Evolutionary conservation across 352 stramenopile genomes (phyloP).

Genomic region (Globisporangium lucens): DNA sequence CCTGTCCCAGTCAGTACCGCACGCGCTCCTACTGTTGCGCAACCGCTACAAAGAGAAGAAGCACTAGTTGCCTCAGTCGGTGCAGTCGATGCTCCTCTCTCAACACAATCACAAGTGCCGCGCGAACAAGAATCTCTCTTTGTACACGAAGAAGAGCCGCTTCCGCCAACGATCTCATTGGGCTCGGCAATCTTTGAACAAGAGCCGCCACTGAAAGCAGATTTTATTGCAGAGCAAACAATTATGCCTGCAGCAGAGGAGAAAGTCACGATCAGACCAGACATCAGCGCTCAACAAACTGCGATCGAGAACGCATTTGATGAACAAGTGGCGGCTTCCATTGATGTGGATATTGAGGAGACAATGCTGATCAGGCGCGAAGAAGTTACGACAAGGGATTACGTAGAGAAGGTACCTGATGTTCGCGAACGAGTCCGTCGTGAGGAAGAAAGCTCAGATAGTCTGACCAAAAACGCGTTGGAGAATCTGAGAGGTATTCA

Average conservation of each 20-base stretch:
- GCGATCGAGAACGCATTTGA: not conserved
- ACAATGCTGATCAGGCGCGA: constrained; percentile 17
- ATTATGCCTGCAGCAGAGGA: not conserved
- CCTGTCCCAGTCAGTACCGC: constrained; percentile 1
- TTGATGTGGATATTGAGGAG: constrained; percentile 16
- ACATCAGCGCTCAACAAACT: not conserved
- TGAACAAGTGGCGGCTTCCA: not conserved
- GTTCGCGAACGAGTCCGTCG: not conserved
- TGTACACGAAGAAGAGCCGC: not conserved
- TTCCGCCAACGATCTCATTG: not conserved
- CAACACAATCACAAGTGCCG: not conserved
- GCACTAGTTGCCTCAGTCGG: not conserved
- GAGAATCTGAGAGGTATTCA: constrained; percentile 18
- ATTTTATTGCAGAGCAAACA: not conserved
- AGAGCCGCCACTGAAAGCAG: not conserved
- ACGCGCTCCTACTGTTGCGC: not conserved
- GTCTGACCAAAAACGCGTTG: constrained; percentile 13
- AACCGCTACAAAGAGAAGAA: constrained; percentile 2
- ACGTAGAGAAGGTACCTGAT: not conserved
- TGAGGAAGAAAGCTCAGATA: not conserved
- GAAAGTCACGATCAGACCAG: not conserved
- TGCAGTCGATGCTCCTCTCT: not conserved
- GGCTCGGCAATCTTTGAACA: constrained; percentile 1
- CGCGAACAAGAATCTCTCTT: not conserved
- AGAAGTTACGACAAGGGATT: not conserved